Evolutionary conservation across 192 early-diverging fungal genomes (phyloP), one percentile per base, ranked within the genome.

Genomic region (Coemansia sp.): DNA sequence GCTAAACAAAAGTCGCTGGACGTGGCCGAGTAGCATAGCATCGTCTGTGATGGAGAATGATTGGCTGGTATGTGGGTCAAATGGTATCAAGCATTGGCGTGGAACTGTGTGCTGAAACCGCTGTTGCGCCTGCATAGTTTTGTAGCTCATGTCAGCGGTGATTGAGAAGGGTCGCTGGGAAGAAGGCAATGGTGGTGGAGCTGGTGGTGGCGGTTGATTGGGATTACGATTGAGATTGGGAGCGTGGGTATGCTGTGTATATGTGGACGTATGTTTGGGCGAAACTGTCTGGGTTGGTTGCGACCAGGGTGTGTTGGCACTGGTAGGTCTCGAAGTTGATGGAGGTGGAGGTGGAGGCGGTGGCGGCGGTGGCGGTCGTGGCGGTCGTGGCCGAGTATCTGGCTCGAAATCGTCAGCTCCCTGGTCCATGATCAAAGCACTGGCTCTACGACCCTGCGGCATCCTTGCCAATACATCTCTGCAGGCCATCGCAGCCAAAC

Each of bases 121-220:
- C 12, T 48, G 25, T 28, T 40, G 60, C 12, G 42, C 25, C 28
- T 34, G 33, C 42, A 48, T 34, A 1, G 42, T 61, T 2, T 61
- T 29, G 28, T 3, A 6, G 42, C 42, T 48, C 33, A 42, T 48
- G 28, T 61, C 60, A 0, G 28, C 20, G 7, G 42, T 38, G 22
- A 61, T 48, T 0, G 60, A 61, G 25, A 61, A 61, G 4, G 60
- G 60, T 17, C 60, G 42, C 45, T 61, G 60, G 3, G 60, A 49
- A 12, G 22, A 38, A 56, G 58, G 58, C 29, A 29, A 5, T 0
- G 58, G 58, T 45, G 38, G 58, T 1, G 58, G 58, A 20, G 40
- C 38, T 28, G 38, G 38, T 33, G 30, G 42, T 11, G 36, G 36
- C 5, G 36, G 36, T 1, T 5, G 36, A 38, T 38, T 5, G 10